Evolutionary conservation across 2,329 filamentous ascomycete species (phyloP).

Genomic region (Akanthomyces muscarius): DNA sequence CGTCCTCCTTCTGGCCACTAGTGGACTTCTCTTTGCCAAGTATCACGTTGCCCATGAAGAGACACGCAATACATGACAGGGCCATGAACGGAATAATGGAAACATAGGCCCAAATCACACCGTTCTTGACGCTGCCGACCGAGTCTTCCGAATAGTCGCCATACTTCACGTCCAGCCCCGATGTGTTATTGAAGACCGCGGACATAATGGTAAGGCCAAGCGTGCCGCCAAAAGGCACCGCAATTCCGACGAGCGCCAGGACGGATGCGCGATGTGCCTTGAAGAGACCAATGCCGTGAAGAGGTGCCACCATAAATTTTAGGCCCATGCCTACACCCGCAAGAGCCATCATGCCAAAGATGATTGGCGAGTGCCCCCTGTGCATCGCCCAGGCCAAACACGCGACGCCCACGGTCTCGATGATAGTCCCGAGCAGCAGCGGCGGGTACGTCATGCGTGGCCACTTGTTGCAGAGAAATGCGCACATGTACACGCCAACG

Average conservation of each 20-base stretch:
- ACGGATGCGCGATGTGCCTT: slow-evolving; percentile 54
- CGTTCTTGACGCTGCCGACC: slow-evolving; percentile 28
- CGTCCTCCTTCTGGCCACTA: neutral
- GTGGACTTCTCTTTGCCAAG: slow-evolving; percentile 21
- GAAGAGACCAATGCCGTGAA: slow-evolving; percentile 62
- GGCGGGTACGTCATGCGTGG: slow-evolving; percentile 59
- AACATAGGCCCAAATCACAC: slow-evolving; percentile 56
- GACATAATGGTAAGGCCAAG: slow-evolving; percentile 64
- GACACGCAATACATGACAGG: slow-evolving; percentile 27
- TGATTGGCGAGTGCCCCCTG: slow-evolving; percentile 41
- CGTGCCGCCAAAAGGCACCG: slow-evolving; percentile 60
- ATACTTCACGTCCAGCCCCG: slow-evolving; percentile 26
- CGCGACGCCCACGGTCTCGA: slow-evolving; percentile 56
- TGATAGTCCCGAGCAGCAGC: slow-evolving; percentile 51
- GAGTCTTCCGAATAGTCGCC: slow-evolving; percentile 25
- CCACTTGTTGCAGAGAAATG: slow-evolving; percentile 56
- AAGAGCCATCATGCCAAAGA: slow-evolving; percentile 65
- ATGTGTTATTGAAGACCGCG: slow-evolving; percentile 61
- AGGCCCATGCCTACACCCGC: slow-evolving; percentile 60
- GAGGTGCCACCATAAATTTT: slow-evolving; percentile 59
- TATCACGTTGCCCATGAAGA: slow-evolving; percentile 31
- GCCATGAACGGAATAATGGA: slow-evolving; percentile 57
- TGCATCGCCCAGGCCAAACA: slow-evolving; percentile 56
- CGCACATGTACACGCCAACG: slow-evolving; percentile 53
- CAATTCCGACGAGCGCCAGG: slow-evolving; percentile 56